A percentile compares a stretch with the other conserved stretches of the same genome.
Conservation (phyloP, 2,329 filamentous ascomycete genomes). For the Amphichorda felina region DNA sequence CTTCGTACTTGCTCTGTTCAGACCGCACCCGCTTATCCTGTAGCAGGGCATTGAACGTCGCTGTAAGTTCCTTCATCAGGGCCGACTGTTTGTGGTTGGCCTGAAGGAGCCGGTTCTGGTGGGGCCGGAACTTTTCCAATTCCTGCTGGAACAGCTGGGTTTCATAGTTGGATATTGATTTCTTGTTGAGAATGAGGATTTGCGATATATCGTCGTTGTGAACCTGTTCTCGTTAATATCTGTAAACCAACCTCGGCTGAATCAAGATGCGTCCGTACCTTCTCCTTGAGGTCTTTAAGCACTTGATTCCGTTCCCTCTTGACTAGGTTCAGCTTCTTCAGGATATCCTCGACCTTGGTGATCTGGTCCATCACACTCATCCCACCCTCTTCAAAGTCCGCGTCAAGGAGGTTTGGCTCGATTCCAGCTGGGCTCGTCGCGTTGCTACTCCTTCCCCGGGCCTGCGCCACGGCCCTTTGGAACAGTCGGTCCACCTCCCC, state of each 20-base stretch:
- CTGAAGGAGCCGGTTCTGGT: slow-evolving; percentile 83
- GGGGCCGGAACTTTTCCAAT: slow-evolving; percentile 91
- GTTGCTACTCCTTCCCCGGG: slow-evolving; percentile 52
- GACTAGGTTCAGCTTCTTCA: slow-evolving; percentile 84
- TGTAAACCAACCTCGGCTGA: not conserved
- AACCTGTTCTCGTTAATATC: slow-evolving; percentile 39
- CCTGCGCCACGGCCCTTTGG: slow-evolving; percentile 73
- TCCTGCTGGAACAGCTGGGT: slow-evolving; percentile 87
- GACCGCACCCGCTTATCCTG: slow-evolving; percentile 89
- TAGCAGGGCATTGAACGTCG: slow-evolving; percentile 73
- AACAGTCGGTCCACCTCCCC: slow-evolving; percentile 84
- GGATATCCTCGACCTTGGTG: slow-evolving; percentile 71
- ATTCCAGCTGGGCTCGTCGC: slow-evolving; percentile 45
- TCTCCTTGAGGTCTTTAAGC: slow-evolving; percentile 93
- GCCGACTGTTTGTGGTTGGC: slow-evolving; percentile 92
- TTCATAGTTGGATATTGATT: slow-evolving; percentile 86
- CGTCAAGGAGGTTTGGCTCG: slow-evolving; percentile 78
- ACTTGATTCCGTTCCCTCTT: slow-evolving; percentile 88
- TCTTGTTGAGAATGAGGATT: slow-evolving; percentile 95
- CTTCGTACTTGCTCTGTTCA: slow-evolving; percentile 92
- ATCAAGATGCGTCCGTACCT: slow-evolving; percentile 42
- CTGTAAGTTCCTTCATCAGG: slow-evolving; percentile 88
- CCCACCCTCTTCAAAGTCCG: slow-evolving; percentile 74
- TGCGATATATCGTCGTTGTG: slow-evolving; percentile 97
- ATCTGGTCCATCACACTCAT: slow-evolving; percentile 85